Evolutionary conservation across 2,329 filamentous ascomycete genomes (phyloP).

Genomic region (Cladosporium sp.): DNA sequence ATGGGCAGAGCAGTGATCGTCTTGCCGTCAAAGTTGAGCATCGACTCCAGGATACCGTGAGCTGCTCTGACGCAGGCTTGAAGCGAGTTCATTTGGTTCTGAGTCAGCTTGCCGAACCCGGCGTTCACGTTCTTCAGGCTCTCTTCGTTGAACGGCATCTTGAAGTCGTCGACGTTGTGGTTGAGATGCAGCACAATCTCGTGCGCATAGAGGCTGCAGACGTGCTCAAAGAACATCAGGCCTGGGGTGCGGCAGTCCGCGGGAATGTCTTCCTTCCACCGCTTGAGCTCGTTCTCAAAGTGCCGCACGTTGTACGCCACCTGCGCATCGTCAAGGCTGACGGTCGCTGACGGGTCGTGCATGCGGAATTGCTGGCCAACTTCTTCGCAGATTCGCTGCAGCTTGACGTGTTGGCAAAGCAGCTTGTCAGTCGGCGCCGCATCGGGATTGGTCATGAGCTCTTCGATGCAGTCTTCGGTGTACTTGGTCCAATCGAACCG

Average conservation of each 20-base stretch:
- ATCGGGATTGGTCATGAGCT: conserved; percentile 51
- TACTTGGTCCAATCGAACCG: conserved; percentile 57
- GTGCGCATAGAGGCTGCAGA: conserved; percentile 44
- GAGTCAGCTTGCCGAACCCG: conserved; percentile 36
- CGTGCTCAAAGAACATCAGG: conserved; percentile 41
- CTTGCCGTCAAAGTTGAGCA: conserved; percentile 44
- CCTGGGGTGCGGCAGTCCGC: conserved; percentile 31
- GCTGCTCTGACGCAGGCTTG: conserved; percentile 41
- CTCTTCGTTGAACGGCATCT: conserved; percentile 39
- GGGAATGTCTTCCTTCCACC: conserved; percentile 41
- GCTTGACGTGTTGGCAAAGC: conserved; percentile 52
- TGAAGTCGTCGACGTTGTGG: conserved; percentile 39
- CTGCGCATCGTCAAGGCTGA: conserved; percentile 50
- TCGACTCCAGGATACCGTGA: conserved; percentile 43
- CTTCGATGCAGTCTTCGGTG: conserved; percentile 56
- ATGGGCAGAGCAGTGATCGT: conserved; percentile 40
- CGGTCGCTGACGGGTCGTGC: conserved; percentile 44
- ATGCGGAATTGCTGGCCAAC: conserved; percentile 52
- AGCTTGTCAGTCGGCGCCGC: conserved; percentile 51
- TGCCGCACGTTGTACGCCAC: conserved; percentile 50
- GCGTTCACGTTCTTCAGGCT: conserved; percentile 35
- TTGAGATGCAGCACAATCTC: conserved; percentile 47
- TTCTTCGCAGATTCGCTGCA: conserved; percentile 54
- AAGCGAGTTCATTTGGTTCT: conserved; percentile 42
- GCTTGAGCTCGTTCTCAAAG: conserved; percentile 48